Base-by-base conservation (phyloP, 345 rosid genomes). In the Gossypioides kirkii region DNA sequence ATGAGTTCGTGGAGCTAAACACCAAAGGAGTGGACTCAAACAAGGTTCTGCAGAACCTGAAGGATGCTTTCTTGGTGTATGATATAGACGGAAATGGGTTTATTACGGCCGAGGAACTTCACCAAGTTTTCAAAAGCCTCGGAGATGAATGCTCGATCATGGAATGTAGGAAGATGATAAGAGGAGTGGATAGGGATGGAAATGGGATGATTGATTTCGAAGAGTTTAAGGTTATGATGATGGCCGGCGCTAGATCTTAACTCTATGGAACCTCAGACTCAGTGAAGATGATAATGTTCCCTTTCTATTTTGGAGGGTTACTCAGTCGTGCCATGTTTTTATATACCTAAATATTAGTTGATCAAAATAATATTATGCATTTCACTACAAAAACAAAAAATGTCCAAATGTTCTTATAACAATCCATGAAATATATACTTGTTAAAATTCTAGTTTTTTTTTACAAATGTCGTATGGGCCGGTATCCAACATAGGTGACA, bases 21-120 rank as follows among this genome's bases (percentile, higher is more conserved):
- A 87, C 91, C 2, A 84, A 82, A 41, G 98, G 96, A 0, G 84
- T 89, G 59, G 96, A 88, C 60, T 79, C 86, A 1, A 78, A 82
- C n/a, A 92, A 87, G 71, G 86, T 83, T 1, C 36, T 91, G 75
- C 90, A 80, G 81, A 90, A 87, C 79, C 82, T 94, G 61, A 84
- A 79, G 63, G 96, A 94, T 32, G 98, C 97, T 0, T 94, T 94
- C 71, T 87, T 91, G 0, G 94, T 89, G 0, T 94, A 90, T 46
- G 98, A 94, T 61, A 80, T 90, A 3, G 96, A 91, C 12, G 96
- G 94, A 4, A 88, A 94, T 45, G 98, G 98, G 9, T 85, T 91
- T 11, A 94, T 94, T 0, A 76, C 96, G 0, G 98, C 93, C 0
- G 97, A 94, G 78, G 98, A 94, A 74, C 74, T 94, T 18, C 85